A percentile compares a stretch with the other conserved stretches of the same genome.
Conservation (phyloP, 129 eudicot genomes). For the Helichrysum umbraculigerum region DNA sequence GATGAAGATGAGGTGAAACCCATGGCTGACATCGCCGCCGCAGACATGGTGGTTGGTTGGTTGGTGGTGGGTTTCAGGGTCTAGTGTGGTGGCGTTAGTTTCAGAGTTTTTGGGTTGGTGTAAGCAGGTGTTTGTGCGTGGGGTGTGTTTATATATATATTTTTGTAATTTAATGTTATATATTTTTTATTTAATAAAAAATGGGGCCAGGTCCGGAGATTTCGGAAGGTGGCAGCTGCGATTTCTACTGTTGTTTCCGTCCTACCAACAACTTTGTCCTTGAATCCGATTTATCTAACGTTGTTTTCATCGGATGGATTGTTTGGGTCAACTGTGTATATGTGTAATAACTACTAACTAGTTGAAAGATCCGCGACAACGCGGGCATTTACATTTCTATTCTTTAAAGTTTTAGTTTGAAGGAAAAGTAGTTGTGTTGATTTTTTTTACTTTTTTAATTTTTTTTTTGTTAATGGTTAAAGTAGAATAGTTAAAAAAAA, state of each 20-base stretch:
- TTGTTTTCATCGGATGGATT: conserved; percentile 3
- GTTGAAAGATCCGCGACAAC: too few relatives aligned
- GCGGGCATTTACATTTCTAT: too few relatives aligned
- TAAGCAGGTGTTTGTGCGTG: neutral
- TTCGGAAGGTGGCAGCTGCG: conserved; percentile 41
- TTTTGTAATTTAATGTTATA: neutral
- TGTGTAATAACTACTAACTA: too few relatives aligned
- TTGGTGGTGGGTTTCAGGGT: conserved; percentile 15
- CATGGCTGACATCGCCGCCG: conserved; percentile 42
- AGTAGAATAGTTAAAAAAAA: too few relatives aligned
- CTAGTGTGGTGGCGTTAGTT: conserved; percentile 29
- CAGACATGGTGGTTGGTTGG: conserved; percentile 23
- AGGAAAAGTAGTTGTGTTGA: too few relatives aligned
- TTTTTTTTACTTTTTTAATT: too few relatives aligned
- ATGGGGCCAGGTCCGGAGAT: conserved; percentile 26
- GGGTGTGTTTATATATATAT: neutral
- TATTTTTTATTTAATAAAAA: neutral
- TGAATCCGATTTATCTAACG: neutral
- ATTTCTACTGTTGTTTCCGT: conserved; percentile 34
- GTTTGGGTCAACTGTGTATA: neutral
- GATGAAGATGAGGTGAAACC: conserved; percentile 30
- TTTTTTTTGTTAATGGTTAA: too few relatives aligned
- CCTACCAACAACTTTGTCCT: conserved; percentile 30
- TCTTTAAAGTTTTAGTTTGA: too few relatives aligned
- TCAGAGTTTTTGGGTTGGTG: conserved; percentile 23